Base-by-base conservation (phyloP, 352 stramenopile species). In the Phytophthora idaei region DNA sequence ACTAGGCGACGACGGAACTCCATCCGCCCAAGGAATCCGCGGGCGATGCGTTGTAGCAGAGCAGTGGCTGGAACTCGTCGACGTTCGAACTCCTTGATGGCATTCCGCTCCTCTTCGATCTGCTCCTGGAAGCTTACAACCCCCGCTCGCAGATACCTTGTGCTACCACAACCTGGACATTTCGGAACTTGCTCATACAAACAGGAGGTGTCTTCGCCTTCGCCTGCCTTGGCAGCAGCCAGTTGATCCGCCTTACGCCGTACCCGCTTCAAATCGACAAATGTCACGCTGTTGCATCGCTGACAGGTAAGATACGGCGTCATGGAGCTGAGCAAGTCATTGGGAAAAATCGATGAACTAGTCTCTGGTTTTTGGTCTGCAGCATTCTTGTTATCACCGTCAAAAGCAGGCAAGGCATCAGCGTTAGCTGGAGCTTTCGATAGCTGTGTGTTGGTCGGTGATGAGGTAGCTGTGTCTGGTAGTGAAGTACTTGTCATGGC, bases 281-380 rank as follows among this genome's bases (percentile, higher is more conserved):
- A 93, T 5, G 80, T 82, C 44, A 94, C 71, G 62, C 71, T 86
- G 59, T 94, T 94, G 77, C 85, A 94, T 36, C 81, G 76, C 45
- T 83, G 83, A 54, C 86, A 95, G 15, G 81, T 93, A 46, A 92
- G 71, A 36, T 93, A 93, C 25, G 85, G 83, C 15, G 85, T 93
- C 68, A 77, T 78, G n/a, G 42, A 39, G 49, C 52, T 72, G 31
- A 65, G 36, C 25, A 64, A 61, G 31, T 71, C 67, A 51, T 75
- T 57, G 12, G 65, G n/a, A 17, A 52, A 44, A 34, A 3, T 27
- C 9, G 7, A 25, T 41, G 34, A 29, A 32, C 10, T 39, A 41
- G 27, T 46, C 15, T 46, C 32, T 8, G 25, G 52, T 5, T 49
- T 60, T 61, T 50, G 53, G 17, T 27, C 32, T 7, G 4, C 8